Base-by-base conservation (phyloP, 1,139 yeast species). In the Nadsonia starkeyi-henricii region DNA sequence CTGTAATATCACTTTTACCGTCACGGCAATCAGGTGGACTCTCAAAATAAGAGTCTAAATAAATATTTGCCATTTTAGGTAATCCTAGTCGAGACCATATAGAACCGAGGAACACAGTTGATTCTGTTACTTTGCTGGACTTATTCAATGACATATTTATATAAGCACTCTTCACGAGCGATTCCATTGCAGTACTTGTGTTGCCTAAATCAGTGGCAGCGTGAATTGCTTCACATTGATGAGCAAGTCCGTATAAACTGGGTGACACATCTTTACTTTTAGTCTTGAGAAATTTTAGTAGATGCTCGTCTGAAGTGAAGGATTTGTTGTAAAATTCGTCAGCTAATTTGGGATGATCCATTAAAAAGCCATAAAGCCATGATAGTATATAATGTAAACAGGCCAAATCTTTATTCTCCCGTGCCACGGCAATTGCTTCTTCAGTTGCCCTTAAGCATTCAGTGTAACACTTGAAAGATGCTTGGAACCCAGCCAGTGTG, bases 371-470 rank as follows among this genome's bases (percentile, higher is more conserved):
- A 58, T 79, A 79, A 1, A 86, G 68, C 94, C 95, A 85, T 8
- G 89, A 75, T 45, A 86, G 67, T n/a, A 88, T 74, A 55, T 79
- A 81, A 17, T 86, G 82, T 42, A 88, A 68, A 19, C 95, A 85
- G 13, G 73, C 68, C 52, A 77, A 72, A 61, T 88, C 96, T 54
- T 79, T 81, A 57, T 84, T 81, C 58, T 88, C 96, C 56, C 96
- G 69, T 0, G 96, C 96, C 1, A 88, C 89, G 2, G 85, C 72
- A 2, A 88, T 82, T 0, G 96, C 93, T 60, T 88, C 96, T 55
- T 83, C 86, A 3, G 88, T 83, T 0, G 95, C 83, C 55, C 81
- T 74, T 17, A 85, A 64, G 0, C 96, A 95, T 54, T 85, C 85
- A 26, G 73, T 75, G 54, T 78, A 79, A 55, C 83, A 83, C 37